Conservation (phyloP, 805 yeast species). For the Kazachstania psychrophila region DNA sequence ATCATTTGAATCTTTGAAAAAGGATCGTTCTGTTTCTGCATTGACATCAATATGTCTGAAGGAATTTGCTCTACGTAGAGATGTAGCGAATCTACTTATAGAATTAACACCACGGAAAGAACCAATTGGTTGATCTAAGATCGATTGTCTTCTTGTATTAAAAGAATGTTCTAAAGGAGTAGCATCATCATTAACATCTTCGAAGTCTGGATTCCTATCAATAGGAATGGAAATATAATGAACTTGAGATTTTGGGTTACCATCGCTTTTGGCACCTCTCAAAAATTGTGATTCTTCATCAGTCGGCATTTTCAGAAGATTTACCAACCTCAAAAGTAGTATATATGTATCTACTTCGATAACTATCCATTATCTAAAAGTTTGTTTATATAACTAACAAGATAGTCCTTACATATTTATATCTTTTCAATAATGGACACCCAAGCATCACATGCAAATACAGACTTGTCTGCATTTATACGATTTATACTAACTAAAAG, state of each 20-base stretch:
- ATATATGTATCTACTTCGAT: no score
- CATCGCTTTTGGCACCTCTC: not conserved
- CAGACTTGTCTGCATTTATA: no score
- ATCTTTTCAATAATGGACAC: no score
- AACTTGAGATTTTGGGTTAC: constrained; percentile 12
- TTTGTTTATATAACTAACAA: no score
- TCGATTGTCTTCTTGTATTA: constrained; percentile 29
- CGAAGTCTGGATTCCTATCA: constrained; percentile 13
- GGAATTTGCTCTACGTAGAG: constrained; percentile 71
- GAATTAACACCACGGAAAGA: constrained; percentile 61
- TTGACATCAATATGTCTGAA: constrained; percentile 46
- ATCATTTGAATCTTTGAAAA: constrained; percentile 49
- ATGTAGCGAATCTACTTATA: constrained; percentile 68
- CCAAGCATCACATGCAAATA: no score
- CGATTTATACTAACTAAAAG: no score
- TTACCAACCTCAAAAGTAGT: no score
- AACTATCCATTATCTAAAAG: no score
- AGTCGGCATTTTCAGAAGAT: constrained; percentile 1
- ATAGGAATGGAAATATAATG: constrained; percentile 29
- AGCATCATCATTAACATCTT: not conserved
- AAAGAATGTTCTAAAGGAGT: not conserved
- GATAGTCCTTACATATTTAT: no score
- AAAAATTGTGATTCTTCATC: constrained; percentile 7
- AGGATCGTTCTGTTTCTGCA: constrained; percentile 43
- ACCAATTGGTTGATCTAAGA: constrained; percentile 41